Percentiles rank a stretch among this genome's conserved stretches.
Conservation (phyloP, 768 basidiomycete species). For the Rhodosporidiobolus sp. region DNA sequence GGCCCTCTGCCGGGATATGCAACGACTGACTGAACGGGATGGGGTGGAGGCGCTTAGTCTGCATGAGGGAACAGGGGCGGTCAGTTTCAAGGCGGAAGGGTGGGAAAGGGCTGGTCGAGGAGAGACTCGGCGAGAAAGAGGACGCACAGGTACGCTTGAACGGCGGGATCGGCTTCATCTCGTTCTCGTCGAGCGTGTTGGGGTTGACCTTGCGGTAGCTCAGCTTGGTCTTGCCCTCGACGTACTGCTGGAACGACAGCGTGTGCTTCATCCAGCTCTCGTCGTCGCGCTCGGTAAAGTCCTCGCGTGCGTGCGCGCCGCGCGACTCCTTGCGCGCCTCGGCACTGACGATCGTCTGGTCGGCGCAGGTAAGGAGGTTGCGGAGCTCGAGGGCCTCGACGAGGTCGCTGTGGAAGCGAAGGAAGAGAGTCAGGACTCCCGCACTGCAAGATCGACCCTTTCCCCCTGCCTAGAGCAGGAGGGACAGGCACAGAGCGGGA, state of each 20-base stretch:
- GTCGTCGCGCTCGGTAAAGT: constrained; percentile 98
- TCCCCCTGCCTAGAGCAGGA: too few species aligned
- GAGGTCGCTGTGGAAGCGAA: constrained; percentile 64
- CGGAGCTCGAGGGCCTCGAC: constrained; percentile 95
- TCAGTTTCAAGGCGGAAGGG: too few species aligned
- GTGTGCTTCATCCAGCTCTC: constrained; percentile 89
- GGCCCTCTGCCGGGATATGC: too few species aligned
- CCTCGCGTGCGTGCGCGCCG: constrained; percentile 97
- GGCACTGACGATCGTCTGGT: constrained; percentile 87
- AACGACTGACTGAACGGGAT: too few species aligned
- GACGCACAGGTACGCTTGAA: constrained; percentile 89
- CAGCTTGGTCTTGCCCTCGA: constrained; percentile 76
- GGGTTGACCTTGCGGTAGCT: constrained; percentile 82
- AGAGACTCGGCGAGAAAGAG: background rate
- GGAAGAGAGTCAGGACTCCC: background rate
- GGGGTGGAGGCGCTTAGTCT: too few species aligned
- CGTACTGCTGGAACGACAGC: constrained; percentile 83
- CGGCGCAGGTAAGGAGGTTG: constrained; percentile 89
- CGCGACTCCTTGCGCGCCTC: constrained; percentile 90
- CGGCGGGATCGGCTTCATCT: constrained; percentile 77
- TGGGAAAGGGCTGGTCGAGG: background rate
- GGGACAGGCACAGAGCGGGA: too few species aligned
- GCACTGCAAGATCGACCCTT: too few species aligned
- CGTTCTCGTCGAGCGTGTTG: constrained; percentile 77
- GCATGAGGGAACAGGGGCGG: too few species aligned